phyloP scores from a whole-genome alignment of 768 basidiomycete species.

The Calocybe gangraenosa region DNA sequence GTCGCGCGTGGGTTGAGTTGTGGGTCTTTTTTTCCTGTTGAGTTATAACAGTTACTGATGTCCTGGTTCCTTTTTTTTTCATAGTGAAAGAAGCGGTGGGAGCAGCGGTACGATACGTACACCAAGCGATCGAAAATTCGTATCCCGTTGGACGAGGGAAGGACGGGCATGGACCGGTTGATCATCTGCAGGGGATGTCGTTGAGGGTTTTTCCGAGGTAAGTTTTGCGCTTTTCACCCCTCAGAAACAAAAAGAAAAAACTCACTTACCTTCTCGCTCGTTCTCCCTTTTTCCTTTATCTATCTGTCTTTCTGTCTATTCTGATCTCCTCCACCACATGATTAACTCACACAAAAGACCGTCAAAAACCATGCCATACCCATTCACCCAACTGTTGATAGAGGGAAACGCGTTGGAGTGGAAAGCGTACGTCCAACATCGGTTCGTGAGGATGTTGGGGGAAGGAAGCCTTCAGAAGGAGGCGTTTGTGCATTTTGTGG shows the following conservation, averaged over 20 bases:
- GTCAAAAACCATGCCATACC: constrained; percentile 56
- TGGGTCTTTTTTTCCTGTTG: too few relatives aligned
- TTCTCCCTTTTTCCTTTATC: too few relatives aligned
- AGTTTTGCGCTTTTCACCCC: neutral
- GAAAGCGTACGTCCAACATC: constrained; percentile 77
- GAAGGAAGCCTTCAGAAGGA: constrained; percentile 60
- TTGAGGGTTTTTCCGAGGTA: constrained; percentile 47
- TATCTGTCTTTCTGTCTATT: too few relatives aligned
- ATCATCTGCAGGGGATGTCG: constrained; percentile 69
- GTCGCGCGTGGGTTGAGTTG: constrained; percentile 51
- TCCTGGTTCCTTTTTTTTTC: neutral
- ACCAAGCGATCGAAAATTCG: constrained; percentile 70
- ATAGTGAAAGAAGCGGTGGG: constrained; percentile 58
- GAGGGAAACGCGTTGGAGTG: constrained; percentile 50
- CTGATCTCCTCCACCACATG: too few relatives aligned
- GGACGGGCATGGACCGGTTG: constrained; percentile 84
- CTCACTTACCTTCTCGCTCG: neutral
- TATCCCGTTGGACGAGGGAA: constrained; percentile 61
- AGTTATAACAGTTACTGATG: neutral
- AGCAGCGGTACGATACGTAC: constrained; percentile 64
- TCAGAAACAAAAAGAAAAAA: neutral
- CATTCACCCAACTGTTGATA: constrained; percentile 68
- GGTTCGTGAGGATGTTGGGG: constrained; percentile 77
- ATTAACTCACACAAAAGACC: too few relatives aligned
- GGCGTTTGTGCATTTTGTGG: constrained; percentile 83